Evolutionary conservation across 2,329 filamentous ascomycete species (phyloP).

Genomic region (Verticillium longisporum): DNA sequence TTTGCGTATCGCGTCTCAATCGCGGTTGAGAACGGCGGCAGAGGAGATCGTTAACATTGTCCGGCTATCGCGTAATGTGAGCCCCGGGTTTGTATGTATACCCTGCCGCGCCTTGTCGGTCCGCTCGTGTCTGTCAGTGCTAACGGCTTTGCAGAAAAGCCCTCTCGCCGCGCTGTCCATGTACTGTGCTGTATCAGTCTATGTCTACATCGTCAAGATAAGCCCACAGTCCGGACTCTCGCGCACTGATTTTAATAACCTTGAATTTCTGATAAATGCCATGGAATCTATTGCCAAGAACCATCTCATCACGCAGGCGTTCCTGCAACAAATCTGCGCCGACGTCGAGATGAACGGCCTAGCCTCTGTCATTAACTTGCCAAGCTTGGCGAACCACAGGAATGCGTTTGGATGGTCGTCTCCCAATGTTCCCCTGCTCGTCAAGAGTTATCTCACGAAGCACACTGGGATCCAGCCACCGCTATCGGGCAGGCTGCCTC

Average conservation of each 20-base stretch:
- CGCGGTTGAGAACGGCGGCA: constrained; percentile 70
- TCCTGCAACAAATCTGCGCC: constrained; percentile 77
- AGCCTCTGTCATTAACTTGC: constrained; percentile 24
- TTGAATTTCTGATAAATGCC: constrained; percentile 71
- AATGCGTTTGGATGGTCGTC: constrained; percentile 18
- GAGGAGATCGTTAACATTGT: constrained; percentile 81
- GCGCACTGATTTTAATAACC: constrained; percentile 34
- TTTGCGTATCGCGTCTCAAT: constrained; percentile 64
- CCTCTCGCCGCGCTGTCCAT: constrained; percentile 76
- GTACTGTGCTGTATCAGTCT: constrained; percentile 79
- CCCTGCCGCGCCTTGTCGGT: not conserved
- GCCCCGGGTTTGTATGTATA: constrained; percentile 55
- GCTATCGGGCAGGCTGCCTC: constrained; percentile 36
- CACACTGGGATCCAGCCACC: constrained; percentile 32
- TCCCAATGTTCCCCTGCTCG: constrained; percentile 41
- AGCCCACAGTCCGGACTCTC: constrained; percentile 53
- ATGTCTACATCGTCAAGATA: constrained; percentile 69
- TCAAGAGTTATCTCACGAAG: constrained; percentile 33
- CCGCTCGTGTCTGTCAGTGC: not conserved
- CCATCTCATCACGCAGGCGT: constrained; percentile 73
- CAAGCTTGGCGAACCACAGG: constrained; percentile 25
- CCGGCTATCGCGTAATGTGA: constrained; percentile 67
- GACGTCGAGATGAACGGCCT: constrained; percentile 59
- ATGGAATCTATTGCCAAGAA: constrained; percentile 70
- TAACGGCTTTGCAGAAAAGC: constrained; percentile 49